Percentiles rank a stretch among this genome's conserved stretches.
These are phyloP conservation scores for Rosa hybrid DNA, from an alignment of 331 rosid genomes.

Conservation along the genomic window DNA sequence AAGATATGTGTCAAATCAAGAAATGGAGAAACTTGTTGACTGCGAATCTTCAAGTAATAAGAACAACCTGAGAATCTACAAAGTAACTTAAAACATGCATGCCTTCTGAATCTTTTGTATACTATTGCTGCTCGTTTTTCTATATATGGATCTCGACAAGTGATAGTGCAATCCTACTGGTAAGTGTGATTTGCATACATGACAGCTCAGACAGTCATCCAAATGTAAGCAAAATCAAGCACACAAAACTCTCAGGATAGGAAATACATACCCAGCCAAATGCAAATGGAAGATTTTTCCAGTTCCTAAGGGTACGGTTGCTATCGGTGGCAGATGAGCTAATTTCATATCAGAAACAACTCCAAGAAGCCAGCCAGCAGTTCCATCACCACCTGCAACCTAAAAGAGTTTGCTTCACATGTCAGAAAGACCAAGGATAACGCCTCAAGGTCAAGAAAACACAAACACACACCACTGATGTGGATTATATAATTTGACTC, in stretches of 20 bases:
- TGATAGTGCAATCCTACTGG: neutral
- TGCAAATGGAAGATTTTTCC: conserved; percentile 99
- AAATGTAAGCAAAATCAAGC: neutral
- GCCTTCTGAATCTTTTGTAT: neutral
- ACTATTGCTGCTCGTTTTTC: neutral
- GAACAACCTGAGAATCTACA: neutral
- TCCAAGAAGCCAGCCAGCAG: conserved; percentile 99
- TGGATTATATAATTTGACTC: conserved; percentile 35
- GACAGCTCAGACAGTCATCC: conserved; percentile 11
- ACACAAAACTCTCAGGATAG: neutral
- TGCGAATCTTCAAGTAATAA: neutral
- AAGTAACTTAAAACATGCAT: neutral
- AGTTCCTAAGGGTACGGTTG: conserved; percentile 92
- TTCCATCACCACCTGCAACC: conserved; percentile 99
- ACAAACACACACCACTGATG: neutral
- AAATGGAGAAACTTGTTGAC: neutral
- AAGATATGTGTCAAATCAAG: neutral
- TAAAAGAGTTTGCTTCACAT: conserved; percentile 24
- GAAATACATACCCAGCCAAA: conserved; percentile 87
- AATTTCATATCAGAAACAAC: conserved; percentile 92
- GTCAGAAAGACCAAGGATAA: conserved; percentile 21
- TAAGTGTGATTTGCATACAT: neutral
- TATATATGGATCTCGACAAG: neutral
- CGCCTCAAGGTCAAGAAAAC: conserved; percentile 19
- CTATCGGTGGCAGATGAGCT: conserved; percentile 83